Conservation (phyloP, 192 early-diverging fungal species). For the Coemansia sp. region DNA sequence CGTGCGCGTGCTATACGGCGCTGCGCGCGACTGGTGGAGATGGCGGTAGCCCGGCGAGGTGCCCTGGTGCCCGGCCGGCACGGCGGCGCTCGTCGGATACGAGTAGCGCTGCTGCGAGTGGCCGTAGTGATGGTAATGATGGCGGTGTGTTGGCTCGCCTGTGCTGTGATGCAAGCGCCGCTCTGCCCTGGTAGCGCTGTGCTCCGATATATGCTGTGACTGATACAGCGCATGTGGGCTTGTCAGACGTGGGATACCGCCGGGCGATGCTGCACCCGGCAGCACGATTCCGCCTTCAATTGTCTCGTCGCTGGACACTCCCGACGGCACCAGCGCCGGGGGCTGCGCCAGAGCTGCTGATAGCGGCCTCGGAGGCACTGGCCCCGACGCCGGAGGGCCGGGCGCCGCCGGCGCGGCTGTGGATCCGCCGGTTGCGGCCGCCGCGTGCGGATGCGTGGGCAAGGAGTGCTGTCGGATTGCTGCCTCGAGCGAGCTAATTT, state of each 20-base stretch:
- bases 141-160: not conserved
- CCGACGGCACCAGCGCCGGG: not conserved
- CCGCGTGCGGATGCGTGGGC: not conserved
- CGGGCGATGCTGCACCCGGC: no score
- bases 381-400: not conserved
- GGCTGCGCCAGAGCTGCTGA: not conserved
- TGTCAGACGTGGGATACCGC: conserved; percentile 1
- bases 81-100: not conserved
- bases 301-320: not conserved
- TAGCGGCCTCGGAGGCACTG: no score
- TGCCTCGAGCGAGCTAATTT: conserved; percentile 21
- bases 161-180: not conserved
- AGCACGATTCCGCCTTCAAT: not conserved
- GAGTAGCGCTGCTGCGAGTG: conserved; percentile 1
- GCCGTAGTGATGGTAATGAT: not conserved
- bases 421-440: conserved; percentile 1
- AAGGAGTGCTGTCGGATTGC: conserved; percentile 8
- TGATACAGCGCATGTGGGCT: conserved; percentile 8
- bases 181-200: conserved; percentile 8
- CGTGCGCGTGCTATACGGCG: conserved; percentile 11
- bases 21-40: conserved; percentile 7
- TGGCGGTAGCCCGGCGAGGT: not conserved
- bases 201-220: not conserved
- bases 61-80: not conserved
- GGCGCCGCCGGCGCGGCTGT: not conserved